Base-by-base conservation (phyloP, 257 asterid species). In the Eustoma russellianum region DNA sequence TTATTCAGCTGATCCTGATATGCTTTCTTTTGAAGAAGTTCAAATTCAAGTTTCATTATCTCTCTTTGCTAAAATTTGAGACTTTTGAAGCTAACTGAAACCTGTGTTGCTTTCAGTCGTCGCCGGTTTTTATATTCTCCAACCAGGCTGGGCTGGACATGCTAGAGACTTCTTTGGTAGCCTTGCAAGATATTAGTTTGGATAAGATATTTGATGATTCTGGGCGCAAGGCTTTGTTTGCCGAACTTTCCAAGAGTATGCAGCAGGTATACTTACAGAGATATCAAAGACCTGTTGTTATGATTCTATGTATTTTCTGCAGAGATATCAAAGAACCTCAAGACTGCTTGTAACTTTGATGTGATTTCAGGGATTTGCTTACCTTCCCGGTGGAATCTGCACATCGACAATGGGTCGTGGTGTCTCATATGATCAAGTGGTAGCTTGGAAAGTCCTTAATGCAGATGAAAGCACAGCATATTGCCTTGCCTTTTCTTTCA, bases 361-460 rank as follows among this genome's bases (percentile, higher is more conserved):
- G 16, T 17, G 33, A 17, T 44, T 8, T 38, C 72, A 92, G 97
- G 99, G 97, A 38, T 83, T 70, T 17, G 69, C 92, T 0, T 79
- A 71, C 71, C 67, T 93, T 77, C 89, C 99, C 0, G 96, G 89
- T 34, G 97, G 97, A 4, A 69, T 93, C 41, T 88, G 97, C 77
- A 66, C 79, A 79, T 93, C 99, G 46, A 84, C 95, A 8, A 93
- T 93, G 99, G 99, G 99, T 4, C 93, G 99, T 5, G 95, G 83
- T n/a, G 72, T 80, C 24, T 83, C 99, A 0, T 93, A 74, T 33
- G 99, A 93, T 56, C 93, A 93, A 62, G 97, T 92, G 11, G 64
- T 85, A 0, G 95, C 86, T 17, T 93, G 99, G 99, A 88, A 93
- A 78, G 99, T 93, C 13, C 72, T 83, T 24, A 79, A 88, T 0